Conservation (phyloP, 805 yeast genomes). For the Wickerhamiella hasegawae region DNA sequence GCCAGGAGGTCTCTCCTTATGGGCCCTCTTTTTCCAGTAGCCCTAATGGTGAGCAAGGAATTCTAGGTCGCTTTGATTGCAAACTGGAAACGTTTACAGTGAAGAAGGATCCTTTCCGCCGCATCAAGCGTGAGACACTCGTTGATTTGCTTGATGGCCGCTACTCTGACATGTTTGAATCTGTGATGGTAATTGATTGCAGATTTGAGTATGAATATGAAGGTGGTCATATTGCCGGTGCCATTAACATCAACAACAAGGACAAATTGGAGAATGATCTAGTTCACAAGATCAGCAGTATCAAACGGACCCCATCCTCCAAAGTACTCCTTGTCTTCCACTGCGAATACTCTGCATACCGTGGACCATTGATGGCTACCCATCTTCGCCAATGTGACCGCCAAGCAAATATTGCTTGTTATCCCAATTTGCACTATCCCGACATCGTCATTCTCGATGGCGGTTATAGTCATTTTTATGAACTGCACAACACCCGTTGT, state of each 20-base stretch:
- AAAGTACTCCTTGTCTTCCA: conserved; percentile 61
- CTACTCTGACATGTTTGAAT: conserved; percentile 35
- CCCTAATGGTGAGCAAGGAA: background rate
- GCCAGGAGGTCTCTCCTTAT: conserved; percentile 19
- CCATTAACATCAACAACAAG: conserved; percentile 60
- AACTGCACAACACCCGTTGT: conserved; percentile 41
- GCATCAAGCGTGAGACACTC: conserved; percentile 45
- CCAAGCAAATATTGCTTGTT: conserved; percentile 47
- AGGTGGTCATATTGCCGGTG: conserved; percentile 85
- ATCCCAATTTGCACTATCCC: conserved; percentile 75
- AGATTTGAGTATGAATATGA: conserved; percentile 81
- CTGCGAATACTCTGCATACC: conserved; percentile 82
- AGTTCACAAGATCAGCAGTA: conserved; percentile 21
- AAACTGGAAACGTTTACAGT: conserved; percentile 28
- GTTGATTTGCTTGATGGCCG: conserved; percentile 42
- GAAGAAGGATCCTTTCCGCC: conserved; percentile 48
- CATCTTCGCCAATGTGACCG: conserved; percentile 78
- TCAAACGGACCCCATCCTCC: conserved; percentile 5
- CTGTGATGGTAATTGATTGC: conserved; percentile 59
- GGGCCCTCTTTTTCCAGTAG: background rate
- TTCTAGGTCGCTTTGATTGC: conserved; percentile 8
- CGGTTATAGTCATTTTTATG: conserved; percentile 72
- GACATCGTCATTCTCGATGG: conserved; percentile 81
- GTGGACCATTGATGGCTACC: conserved; percentile 90
- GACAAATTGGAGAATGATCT: conserved; percentile 48